Percentiles rank a stretch among this genome's conserved stretches.
phyloP scores from a whole-genome alignment of 2,329 filamentous ascomycete species.

The Chaetoscypha palmicola region DNA sequence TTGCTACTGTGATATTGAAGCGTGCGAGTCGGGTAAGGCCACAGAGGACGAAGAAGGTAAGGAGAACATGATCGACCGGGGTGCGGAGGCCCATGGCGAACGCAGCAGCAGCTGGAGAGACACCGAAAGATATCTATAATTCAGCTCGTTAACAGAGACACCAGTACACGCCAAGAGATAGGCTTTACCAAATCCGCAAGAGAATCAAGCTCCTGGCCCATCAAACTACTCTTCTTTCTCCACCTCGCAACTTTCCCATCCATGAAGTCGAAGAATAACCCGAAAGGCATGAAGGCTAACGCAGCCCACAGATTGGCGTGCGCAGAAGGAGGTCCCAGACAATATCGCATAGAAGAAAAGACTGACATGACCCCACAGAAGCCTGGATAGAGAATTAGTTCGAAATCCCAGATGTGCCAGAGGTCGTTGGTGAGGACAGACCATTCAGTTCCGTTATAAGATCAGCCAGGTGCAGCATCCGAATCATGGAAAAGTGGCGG shows the following conservation, averaged over 20 bases:
- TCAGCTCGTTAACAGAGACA: not conserved
- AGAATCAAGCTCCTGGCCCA: slow-evolving; percentile 97
- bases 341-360: slow-evolving; percentile 91
- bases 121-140: slow-evolving; percentile 82
- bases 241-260: slow-evolving; percentile 94
- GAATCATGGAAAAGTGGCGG: slow-evolving; percentile 65
- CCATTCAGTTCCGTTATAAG: slow-evolving; percentile 79
- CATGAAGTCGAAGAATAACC: slow-evolving; percentile 96
- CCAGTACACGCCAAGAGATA: slow-evolving; percentile 3
- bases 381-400: too few relatives aligned
- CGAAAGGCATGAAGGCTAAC: slow-evolving; percentile 81
- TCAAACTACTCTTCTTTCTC: slow-evolving; percentile 93
- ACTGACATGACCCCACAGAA: slow-evolving; percentile 92
- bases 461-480: slow-evolving; percentile 71
- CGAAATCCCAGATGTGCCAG: too few relatives aligned
- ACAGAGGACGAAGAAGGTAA: slow-evolving; percentile 89
- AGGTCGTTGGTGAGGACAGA: slow-evolving; percentile 32
- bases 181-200: slow-evolving; percentile 76
- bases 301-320: slow-evolving; percentile 71
- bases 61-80: slow-evolving; percentile 66
- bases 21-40: slow-evolving; percentile 88
- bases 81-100: slow-evolving; percentile 88
- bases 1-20: slow-evolving; percentile 92
- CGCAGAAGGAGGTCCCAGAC: slow-evolving; percentile 61
- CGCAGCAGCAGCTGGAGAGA: slow-evolving; percentile 78